Evolutionary conservation across 441 rosid genomes (phyloP), one percentile per base, ranked within the genome.

Genomic region (Adansonia rubrostipa): DNA sequence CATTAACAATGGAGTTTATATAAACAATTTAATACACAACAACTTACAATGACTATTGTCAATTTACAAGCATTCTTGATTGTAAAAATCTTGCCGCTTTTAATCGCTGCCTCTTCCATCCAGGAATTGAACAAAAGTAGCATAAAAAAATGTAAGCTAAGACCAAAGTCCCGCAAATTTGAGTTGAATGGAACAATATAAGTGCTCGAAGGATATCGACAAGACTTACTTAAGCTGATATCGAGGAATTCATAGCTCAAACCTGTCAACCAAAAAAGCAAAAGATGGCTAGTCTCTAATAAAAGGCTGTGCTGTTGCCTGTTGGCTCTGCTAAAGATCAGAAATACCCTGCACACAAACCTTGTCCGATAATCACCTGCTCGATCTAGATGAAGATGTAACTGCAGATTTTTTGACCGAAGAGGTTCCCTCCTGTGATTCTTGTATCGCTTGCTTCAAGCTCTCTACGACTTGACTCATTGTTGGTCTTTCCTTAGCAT

Each of bases 401-500:
- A 24, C 70, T 2, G 40, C 65, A 42, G 8, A 45, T n/a, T 19
- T 65, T 53, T 2, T 67, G 44, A 45, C 71, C 0, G 76, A 6
- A 10, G 79, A 2, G 60, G 78, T 84, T 77, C 75, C 88, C 56
- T 51, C 61, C 28, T 80, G 80, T 47, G 80, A 80, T 65, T 84
- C 88, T 69, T 74, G 77, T 17, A 87, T 68, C 28, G 88, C 88
- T 65, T 78, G 73, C 80, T 73, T 77, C 66, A 89, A 78, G 73
- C 54, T 69, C 51, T 82, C 74, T 8, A 82, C 87, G 10, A 87
- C 81, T 71, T 78, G 76, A 33, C 74, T 79, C 92, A 89, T 89
- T 20, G 84, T 77, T 1, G 89, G 92, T 60, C 92, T 82, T 24
- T 82, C 87, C 57, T 86, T 82, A 5, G 84, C 80, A 69, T 79